Evolutionary conservation across 1,284 basidiomycete species (phyloP), one percentile per base, ranked within the genome.

Genomic region (Ustilago bromivora): DNA sequence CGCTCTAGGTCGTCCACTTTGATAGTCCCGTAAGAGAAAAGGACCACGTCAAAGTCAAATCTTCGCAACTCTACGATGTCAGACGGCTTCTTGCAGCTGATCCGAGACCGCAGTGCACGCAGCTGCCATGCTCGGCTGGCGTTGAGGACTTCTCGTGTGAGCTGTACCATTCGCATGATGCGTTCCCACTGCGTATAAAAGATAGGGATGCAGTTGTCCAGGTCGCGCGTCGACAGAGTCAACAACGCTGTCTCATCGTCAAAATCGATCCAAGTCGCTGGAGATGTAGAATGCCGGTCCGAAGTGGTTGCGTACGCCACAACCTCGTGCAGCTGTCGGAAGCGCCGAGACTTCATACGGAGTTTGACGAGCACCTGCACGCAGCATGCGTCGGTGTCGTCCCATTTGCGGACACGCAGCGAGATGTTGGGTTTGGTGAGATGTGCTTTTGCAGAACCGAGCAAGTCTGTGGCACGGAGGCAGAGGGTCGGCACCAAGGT

Each of bases 141-240:
- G 34, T 73, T 78, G 34, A 78, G 61, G 87, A 78, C 81, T 92
- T 95, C 93, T 75, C 94, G 90, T 7, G 94, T 94, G 66, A 97
- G 94, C 46, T 95, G 92, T 17, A 95, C 92, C 89, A 96, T 93
- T 87, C 94, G 95, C 43, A 93, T 93, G 38, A 96, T 92, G 47
- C 92, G 89, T 57, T 93, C 93, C 94, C 95, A 96, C 84, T 95
- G 94, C 80, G 93, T 92, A 75, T 94, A 87, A 84, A 97, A 95
- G 82, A 93, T 92, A 65, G 92, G 91, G 19, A 97, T 92, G 83
- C 94, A 96, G 8, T 91, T 92, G 73, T 94, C 91, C 67, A 96
- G 92, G 81, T 94, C 90, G 70, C 93, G 91, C 1, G 93, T 94
- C 54, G 93, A 87, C 86, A 96, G 95, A 0, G 92, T 93, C 4